A percentile compares a stretch with the other conserved stretches of the same genome.
These are phyloP conservation scores for Hirsutella thompsonii DNA, from an alignment of 2,329 filamentous ascomycete species.

Conservation along the genomic window DNA sequence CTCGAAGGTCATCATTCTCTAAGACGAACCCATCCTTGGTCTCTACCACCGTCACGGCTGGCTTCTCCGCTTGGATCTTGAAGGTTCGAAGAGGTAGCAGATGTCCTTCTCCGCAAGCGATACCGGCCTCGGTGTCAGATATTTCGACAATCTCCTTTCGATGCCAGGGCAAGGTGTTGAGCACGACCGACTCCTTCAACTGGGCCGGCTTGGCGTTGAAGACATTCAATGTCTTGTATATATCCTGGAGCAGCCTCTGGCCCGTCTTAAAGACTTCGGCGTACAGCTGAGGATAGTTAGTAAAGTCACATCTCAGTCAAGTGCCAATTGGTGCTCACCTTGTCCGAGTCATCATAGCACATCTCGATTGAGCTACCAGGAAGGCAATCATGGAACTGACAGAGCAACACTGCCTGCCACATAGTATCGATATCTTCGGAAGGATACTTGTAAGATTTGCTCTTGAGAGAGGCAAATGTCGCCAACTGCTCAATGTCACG, in stretches of 20 bases:
- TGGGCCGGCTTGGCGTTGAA: constrained; percentile 25
- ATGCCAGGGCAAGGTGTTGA: constrained; percentile 84
- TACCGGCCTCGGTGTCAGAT: constrained; percentile 35
- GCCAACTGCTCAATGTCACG: constrained; percentile 81
- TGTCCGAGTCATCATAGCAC: constrained; percentile 93
- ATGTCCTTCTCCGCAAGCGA: constrained; percentile 44
- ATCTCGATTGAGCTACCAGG: constrained; percentile 94
- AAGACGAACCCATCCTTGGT: constrained; percentile 56
- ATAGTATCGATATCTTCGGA: constrained; percentile 89
- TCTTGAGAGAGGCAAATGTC: constrained; percentile 67
- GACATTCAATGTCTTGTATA: constrained; percentile 56
- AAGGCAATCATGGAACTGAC: constrained; percentile 95
- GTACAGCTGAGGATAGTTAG: constrained; percentile 47
- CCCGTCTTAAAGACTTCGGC: constrained; percentile 69
- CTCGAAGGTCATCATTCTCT: constrained; percentile 61
- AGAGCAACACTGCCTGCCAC: constrained; percentile 87
- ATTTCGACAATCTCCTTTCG: constrained; percentile 62
- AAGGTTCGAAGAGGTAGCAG: constrained; percentile 37
- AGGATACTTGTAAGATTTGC: constrained; percentile 71
- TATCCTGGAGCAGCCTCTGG: constrained; percentile 55
- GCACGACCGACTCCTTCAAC: constrained; percentile 40
- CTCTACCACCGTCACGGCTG: constrained; percentile 39
- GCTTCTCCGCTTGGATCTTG: constrained; percentile 27
- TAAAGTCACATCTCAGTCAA: constrained; percentile 2
- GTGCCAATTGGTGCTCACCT: constrained; percentile 29